phyloP scores from a whole-genome alignment of 495 filamentous ascomycete species.

The Penicillium bialowiezense region DNA sequence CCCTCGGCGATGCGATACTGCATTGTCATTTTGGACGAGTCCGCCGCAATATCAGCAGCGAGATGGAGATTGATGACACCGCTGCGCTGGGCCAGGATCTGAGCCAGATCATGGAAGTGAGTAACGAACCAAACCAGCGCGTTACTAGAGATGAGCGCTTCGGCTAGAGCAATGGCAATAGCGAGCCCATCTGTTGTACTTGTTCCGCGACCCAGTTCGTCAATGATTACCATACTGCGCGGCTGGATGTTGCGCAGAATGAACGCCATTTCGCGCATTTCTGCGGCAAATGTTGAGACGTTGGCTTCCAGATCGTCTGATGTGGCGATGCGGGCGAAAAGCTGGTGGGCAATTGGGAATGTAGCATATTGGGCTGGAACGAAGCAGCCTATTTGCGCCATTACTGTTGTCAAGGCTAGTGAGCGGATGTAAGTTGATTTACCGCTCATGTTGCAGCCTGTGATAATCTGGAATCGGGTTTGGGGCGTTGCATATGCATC shows the following conservation, averaged over 20 bases:
- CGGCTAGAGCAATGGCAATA: constrained; percentile 84
- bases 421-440: constrained; percentile 93
- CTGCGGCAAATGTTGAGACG: constrained; percentile 86
- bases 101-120: constrained; percentile 81
- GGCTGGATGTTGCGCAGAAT: constrained; percentile 77
- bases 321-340: constrained; percentile 83
- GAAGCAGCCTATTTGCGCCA: constrained; percentile 92
- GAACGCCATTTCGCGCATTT: constrained; percentile 95
- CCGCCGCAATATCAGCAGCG: constrained; percentile 58
- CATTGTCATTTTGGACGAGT: constrained; percentile 68
- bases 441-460: constrained; percentile 98
- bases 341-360: constrained; percentile 74
- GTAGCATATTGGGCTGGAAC: constrained; percentile 82
- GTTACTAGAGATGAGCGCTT: constrained; percentile 74
- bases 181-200: constrained; percentile 84
- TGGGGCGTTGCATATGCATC: constrained; percentile 79
- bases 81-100: constrained; percentile 65
- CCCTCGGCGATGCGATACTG: constrained; percentile 77
- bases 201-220: constrained; percentile 91
- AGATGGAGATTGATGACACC: constrained; percentile 84
- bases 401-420: constrained; percentile 78
- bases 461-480: constrained; percentile 85
- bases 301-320: constrained; percentile 90
- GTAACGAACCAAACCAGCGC: constrained; percentile 89
- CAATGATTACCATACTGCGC: constrained; percentile 78